A percentile compares a stretch with the other conserved stretches of the same genome.
Evolutionary conservation across 169 alveolate species (phyloP).

Genomic region (Eimeria brunetti): DNA sequence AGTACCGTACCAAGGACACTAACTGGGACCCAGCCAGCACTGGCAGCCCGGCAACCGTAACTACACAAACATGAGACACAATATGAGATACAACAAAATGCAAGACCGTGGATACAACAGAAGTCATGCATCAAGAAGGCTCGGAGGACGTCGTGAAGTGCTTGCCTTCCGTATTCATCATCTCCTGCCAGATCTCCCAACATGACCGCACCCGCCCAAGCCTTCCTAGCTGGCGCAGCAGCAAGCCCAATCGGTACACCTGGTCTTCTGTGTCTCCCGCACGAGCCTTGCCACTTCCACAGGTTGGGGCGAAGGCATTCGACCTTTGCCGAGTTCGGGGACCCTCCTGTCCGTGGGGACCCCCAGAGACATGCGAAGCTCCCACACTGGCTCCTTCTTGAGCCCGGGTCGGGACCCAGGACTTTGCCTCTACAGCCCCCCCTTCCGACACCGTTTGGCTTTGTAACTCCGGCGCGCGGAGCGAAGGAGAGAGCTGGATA

Average conservation of each 20-base stretch:
- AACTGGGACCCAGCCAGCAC: background rate
- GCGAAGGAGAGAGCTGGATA: constrained; percentile 1
- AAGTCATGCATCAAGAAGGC: background rate
- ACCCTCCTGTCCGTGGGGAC: constrained; percentile 13
- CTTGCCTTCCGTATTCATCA: constrained; percentile 77
- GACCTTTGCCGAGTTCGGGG: constrained; percentile 32
- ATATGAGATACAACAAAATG: background rate
- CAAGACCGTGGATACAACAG: background rate
- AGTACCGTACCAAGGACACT: background rate
- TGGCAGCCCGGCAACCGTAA: background rate
- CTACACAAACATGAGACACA: background rate
- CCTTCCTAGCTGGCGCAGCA: constrained; percentile 79
- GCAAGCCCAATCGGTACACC: constrained; percentile 72
- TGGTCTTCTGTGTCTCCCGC: constrained; percentile 61
- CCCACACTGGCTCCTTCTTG: constrained; percentile 11
- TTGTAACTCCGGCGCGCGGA: background rate
- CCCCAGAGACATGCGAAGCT: background rate
- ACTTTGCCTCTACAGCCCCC: constrained; percentile 15
- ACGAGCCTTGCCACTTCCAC: constrained; percentile 36
- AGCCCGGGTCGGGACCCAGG: constrained; percentile 16
- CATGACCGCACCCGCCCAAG: constrained; percentile 77
- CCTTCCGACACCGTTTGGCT: constrained; percentile 17
- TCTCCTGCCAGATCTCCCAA: constrained; percentile 78
- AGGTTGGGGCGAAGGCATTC: constrained; percentile 11
- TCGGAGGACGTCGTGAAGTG: background rate